phyloP scores from a whole-genome alignment of 176 grass and related monocot genomes.

The Secale cereale region DNA sequence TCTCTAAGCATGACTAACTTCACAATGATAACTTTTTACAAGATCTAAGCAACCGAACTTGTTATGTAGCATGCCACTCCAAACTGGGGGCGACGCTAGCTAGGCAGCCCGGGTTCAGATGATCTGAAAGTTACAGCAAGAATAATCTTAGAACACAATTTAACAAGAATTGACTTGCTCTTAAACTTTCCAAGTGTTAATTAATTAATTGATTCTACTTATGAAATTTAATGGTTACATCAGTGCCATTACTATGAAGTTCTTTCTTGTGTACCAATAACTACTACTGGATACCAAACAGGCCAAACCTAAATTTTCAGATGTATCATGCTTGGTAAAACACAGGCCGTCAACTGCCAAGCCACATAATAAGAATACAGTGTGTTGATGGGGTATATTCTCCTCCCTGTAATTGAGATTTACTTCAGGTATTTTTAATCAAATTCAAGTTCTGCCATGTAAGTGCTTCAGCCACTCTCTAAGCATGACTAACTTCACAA shows the following conservation, averaged over 20 bases:
- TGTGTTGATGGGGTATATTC: background rate
- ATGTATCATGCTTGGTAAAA: background rate
- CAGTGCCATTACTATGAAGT: background rate
- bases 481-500: background rate
- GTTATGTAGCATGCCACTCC: no score
- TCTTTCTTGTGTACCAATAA: background rate
- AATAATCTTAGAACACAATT: no score
- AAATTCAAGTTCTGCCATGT: background rate
- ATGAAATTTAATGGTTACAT: no score
- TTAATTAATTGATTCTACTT: no score
- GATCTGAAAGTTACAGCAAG: background rate
- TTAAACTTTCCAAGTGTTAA: no score
- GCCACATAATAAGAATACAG: background rate
- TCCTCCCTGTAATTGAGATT: background rate
- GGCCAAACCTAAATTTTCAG: background rate
- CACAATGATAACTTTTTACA: background rate
- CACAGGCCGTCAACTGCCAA: background rate
- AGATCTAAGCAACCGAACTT: conserved; percentile 4
- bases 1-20: background rate
- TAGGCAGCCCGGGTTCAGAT: no score
- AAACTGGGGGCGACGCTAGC: no score
- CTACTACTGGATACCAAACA: background rate
- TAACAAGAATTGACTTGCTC: no score
- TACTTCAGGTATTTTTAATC: background rate
- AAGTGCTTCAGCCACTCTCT: background rate